Evolutionary conservation across 2,329 filamentous ascomycete species (phyloP), one percentile per base, ranked within the genome.

Genomic region (Orbilia ellipsospora): DNA sequence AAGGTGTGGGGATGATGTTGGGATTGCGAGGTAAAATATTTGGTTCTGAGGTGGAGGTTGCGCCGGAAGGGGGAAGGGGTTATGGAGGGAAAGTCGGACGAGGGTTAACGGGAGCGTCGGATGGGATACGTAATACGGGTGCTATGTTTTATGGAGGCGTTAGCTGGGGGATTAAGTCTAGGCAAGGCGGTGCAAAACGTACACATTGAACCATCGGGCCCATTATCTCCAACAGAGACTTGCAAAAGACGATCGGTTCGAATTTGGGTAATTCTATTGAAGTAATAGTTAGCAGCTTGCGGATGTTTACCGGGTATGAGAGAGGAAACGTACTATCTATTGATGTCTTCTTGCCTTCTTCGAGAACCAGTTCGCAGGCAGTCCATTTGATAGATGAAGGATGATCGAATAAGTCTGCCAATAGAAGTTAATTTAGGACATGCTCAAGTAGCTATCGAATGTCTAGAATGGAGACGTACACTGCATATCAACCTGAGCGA

Each of bases 171-270:
- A 42, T 31, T 13, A 10, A 6, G 2, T 36, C 31, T 36, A 7
- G 31, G 8, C 5, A 18, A 36, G 36, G 26, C 0, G 36, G 15
- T n/a, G 4, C 12, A 2, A 8, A 10, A 66, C 73, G 8, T 66
- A 77, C 73, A 10, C 73, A 77, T 72, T 77, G 73, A 16, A 67
- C 84, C 0, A 91, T 88, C n/a, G 91, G 84, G 0, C 86, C 85
- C 63, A 87, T 85, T 63, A 91, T 90, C 48, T 85, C 85, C 78
- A 94, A 90, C 1, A 97, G 87, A 78, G 90, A 90, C 77, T 88
- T 88, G 44, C 96, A 84, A 81, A 96, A 96, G 0, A 90, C 92
- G 3, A 91, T 88, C 0, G 92, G 90, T 80, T 96, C 92, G 79
- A 95, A 92, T 15, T 90, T 89, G 10, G 92, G 92, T 57, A 90